A percentile compares a stretch with the other conserved stretches of the same genome.
These are phyloP conservation scores for Colletotrichum chrysophilum DNA, from an alignment of 2,329 filamentous ascomycete species.

Conservation along the genomic window DNA sequence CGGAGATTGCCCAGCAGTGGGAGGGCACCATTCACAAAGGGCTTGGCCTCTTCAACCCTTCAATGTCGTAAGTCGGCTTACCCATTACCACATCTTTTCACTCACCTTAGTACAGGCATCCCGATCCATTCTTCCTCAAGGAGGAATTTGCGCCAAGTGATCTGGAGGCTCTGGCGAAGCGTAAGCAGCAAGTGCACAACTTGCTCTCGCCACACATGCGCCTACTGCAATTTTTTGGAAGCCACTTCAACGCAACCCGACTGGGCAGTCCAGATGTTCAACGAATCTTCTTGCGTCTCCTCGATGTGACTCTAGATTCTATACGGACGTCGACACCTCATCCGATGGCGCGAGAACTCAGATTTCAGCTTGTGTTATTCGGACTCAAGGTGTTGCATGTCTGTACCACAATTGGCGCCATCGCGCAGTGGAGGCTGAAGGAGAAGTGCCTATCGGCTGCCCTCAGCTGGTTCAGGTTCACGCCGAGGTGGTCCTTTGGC, in stretches of 20 bases:
- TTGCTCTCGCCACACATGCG: conserved; percentile 86
- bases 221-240: conserved; percentile 86
- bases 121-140: conserved; percentile 88
- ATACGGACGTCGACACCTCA: conserved; percentile 75
- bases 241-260: conserved; percentile 94
- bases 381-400: conserved; percentile 78
- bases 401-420: conserved; percentile 67
- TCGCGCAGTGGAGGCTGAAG: conserved; percentile 81
- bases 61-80: conserved; percentile 59
- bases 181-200: conserved; percentile 81
- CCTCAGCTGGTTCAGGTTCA: conserved; percentile 84
- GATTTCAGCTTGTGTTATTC: conserved; percentile 87
- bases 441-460: conserved; percentile 87
- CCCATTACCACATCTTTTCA: neutral
- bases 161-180: conserved; percentile 73
- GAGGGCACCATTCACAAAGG: conserved; percentile 80
- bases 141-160: conserved; percentile 95
- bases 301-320: conserved; percentile 79
- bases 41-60: conserved; percentile 80
- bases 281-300: conserved; percentile 79
- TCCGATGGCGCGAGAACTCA: conserved; percentile 88
- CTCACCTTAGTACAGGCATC: conserved; percentile 56
- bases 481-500: conserved; percentile 92
- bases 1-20: conserved; percentile 90
- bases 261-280: conserved; percentile 84